phyloP scores from a whole-genome alignment of 2,329 filamentous ascomycete genomes.

The Chaetomiaceae sp. region DNA sequence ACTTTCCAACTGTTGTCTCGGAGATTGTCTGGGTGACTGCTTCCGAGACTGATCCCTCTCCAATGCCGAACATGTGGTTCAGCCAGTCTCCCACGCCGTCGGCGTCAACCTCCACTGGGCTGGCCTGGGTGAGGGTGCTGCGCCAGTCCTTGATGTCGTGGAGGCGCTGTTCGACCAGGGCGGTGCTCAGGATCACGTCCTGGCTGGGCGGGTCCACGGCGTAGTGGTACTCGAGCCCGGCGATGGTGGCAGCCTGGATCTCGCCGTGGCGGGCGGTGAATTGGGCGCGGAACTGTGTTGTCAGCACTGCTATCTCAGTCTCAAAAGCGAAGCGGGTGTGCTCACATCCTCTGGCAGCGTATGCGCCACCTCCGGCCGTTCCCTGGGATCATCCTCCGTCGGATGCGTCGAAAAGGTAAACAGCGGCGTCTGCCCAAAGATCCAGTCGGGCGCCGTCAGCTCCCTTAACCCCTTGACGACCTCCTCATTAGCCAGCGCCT shows the following conservation, averaged over 20 bases:
- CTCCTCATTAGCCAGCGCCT: constrained; percentile 35
- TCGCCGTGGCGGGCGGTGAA: constrained; percentile 39
- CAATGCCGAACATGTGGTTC: constrained; percentile 30
- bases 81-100: constrained; percentile 28
- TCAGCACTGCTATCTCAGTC: neutral
- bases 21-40: neutral
- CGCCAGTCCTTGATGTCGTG: constrained; percentile 31
- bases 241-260: constrained; percentile 30
- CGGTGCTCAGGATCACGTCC: constrained; percentile 18
- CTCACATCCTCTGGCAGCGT: constrained; percentile 32
- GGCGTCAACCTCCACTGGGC: constrained; percentile 13
- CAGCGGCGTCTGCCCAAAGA: constrained; percentile 78
- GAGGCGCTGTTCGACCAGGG: constrained; percentile 25
- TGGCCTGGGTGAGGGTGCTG: constrained; percentile 18
- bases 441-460: constrained; percentile 61
- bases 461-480: constrained; percentile 39
- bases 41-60: neutral
- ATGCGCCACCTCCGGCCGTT: constrained; percentile 49
- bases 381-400: constrained; percentile 53
- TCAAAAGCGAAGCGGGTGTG: neutral
- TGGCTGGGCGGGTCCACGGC: constrained; percentile 6
- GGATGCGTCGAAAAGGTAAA: constrained; percentile 67
- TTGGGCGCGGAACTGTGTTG: constrained; percentile 30
- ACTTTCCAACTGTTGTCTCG: neutral
- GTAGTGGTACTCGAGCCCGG: constrained; percentile 23